Evolutionary conservation across 2,329 filamentous ascomycete genomes (phyloP).

Genomic region (Metarhizium guizhouense): DNA sequence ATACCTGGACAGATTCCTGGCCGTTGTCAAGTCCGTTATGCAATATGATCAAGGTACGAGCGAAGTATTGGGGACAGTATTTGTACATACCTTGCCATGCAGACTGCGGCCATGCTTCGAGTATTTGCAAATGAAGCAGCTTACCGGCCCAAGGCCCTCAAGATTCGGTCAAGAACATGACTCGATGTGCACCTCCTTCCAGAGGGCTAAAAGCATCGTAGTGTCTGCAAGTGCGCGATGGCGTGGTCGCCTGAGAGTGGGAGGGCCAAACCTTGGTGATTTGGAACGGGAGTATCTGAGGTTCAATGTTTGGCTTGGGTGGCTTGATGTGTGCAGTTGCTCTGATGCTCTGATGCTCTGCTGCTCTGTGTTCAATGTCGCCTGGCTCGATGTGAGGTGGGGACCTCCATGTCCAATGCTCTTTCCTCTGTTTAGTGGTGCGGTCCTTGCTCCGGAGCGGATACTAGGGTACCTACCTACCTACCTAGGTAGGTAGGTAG

Average conservation of each 20-base stretch:
- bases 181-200: neutral
- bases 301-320: neutral
- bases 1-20: neutral
- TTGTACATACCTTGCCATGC: no score
- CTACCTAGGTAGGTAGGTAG: no score
- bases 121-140: no score
- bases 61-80: no score
- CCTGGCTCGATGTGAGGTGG: neutral
- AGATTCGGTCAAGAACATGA: neutral
- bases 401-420: neutral
- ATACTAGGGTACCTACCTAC: no score
- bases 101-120: no score
- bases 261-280: neutral
- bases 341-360: neutral
- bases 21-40: neutral
- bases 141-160: no score
- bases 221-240: neutral
- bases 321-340: neutral
- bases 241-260: neutral
- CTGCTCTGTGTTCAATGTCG: neutral
- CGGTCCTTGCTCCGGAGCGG: neutral
- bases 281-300: neutral
- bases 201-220: neutral
- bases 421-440: no score
- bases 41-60: no score